A percentile compares a stretch with the other conserved stretches of the same genome.
phyloP scores from a whole-genome alignment of 2,329 filamentous ascomycete genomes.

The Macrophomina tecta region DNA sequence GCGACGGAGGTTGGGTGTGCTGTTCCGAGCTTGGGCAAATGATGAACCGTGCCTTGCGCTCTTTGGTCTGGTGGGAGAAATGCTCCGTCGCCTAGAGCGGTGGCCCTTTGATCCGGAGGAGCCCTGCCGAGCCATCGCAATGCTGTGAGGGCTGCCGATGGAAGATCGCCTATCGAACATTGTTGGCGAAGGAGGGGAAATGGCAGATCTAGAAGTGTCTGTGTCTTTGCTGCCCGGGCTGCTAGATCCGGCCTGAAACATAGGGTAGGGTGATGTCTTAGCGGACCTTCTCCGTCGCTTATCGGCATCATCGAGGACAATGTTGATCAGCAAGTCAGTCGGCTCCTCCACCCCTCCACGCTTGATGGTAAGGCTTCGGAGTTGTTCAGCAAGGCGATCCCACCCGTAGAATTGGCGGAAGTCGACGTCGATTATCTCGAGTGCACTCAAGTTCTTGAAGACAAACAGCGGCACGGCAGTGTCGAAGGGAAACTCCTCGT shows the following conservation, averaged over 20 bases:
- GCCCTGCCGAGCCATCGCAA: conserved; percentile 60
- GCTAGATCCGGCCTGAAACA: conserved; percentile 67
- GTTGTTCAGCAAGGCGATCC: conserved; percentile 90
- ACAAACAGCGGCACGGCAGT: conserved; percentile 94
- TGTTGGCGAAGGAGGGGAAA: conserved; percentile 54
- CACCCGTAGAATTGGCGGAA: conserved; percentile 97
- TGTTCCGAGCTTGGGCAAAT: conserved; percentile 67
- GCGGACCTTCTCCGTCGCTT: conserved; percentile 86
- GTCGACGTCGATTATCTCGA: conserved; percentile 95
- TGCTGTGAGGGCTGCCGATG: conserved; percentile 56
- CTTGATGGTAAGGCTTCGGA: conserved; percentile 87
- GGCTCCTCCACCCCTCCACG: conserved; percentile 88
- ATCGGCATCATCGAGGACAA: conserved; percentile 96
- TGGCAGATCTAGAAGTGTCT: conserved; percentile 70
- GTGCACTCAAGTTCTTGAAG: conserved; percentile 93
- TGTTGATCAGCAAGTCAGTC: conserved; percentile 85
- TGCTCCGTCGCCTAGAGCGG: conserved; percentile 68
- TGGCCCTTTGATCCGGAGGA: conserved; percentile 56
- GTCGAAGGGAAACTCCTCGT: conserved; percentile 98
- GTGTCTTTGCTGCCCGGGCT: conserved; percentile 69
- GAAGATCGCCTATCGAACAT: conserved; percentile 51
- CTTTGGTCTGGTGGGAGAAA: conserved; percentile 77
- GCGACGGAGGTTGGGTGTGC: conserved; percentile 76
- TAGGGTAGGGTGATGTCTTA: conserved; percentile 82
- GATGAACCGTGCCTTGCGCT: conserved; percentile 75